Evolutionary conservation across 1,284 basidiomycete genomes (phyloP), one percentile per base, ranked within the genome.

Genomic region (Trichosporon ovoides): DNA sequence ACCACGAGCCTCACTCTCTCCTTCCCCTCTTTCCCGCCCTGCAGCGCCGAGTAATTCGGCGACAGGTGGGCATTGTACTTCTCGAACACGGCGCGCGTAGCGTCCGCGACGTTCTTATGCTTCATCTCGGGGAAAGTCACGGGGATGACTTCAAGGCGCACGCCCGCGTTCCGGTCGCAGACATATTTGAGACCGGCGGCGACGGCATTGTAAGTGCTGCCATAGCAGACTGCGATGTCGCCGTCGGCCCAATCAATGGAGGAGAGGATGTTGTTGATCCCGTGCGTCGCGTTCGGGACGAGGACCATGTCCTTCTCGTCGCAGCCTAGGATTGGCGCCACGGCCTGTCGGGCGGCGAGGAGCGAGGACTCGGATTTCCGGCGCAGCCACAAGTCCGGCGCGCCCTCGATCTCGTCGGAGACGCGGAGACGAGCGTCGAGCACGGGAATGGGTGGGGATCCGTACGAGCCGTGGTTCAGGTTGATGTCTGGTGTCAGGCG

Each of bases 401-500:
- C 83, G 1, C 74, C 65, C 69, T 90, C 88, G 24, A 82, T 77
- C 62, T 82, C 68, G 13, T 79, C 73, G 0, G 76, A 73, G 10
- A 85, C 67, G 24, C 79, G 73, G 31, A 80, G 74, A 66, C 79
- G 81, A 18, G 81, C 81, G 34, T 79, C 78, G 19, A 82, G 70
- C 14, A 91, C 86, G 7, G 84, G 83, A 1, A 77, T 72, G 0
- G 88, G 87, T 0, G 83, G 73, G 1, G 87, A 82, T 3, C 88
- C 88, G 63, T 84, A 89, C 0, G 86, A 85, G 4, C 85, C 87
- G 58, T 86, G 77, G 64, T 88, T 87, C 43, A 87, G 70, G 68
- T 87, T 87, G 57, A 86, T 74, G 66, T 86, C 73, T 75, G 53
- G 0, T 18, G 38, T 61, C 37, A 63, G 57, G 38, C 3, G 7